Conservation (phyloP, 768 basidiomycete genomes). For the Hemileccinum rubropunctum region DNA sequence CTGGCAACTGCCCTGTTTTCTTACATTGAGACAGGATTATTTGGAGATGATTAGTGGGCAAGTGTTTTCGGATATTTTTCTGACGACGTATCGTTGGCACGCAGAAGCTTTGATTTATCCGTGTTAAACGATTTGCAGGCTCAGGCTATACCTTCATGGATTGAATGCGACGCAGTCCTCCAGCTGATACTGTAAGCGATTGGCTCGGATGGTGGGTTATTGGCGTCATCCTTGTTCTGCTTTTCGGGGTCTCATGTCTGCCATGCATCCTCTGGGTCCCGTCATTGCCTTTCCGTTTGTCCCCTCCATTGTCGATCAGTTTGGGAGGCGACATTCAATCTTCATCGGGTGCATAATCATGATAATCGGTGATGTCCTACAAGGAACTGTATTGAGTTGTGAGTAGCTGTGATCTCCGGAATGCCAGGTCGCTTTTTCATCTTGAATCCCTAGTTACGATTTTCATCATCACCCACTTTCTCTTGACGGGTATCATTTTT, state of each 20-base stretch:
- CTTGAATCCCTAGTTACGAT: background rate
- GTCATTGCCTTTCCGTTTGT: background rate
- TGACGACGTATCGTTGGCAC: too few species aligned
- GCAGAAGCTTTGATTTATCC: too few species aligned
- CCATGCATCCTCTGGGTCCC: background rate
- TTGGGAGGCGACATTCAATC: background rate
- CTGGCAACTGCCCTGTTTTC: conserved; percentile 27
- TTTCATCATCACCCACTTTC: background rate
- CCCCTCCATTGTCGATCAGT: background rate
- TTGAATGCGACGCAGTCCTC: conserved; percentile 38
- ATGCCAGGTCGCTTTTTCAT: background rate
- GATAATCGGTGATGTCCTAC: background rate
- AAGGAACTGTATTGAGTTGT: background rate
- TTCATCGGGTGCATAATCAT: background rate
- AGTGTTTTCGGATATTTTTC: background rate
- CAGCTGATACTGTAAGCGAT: background rate
- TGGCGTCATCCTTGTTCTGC: conserved; percentile 49
- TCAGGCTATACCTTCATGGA: conserved; percentile 35
- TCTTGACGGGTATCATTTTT: background rate
- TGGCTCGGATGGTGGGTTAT: conserved; percentile 38
- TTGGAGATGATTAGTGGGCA: background rate
- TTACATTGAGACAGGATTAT: conserved; percentile 44
- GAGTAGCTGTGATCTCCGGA: background rate
- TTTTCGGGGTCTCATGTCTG: conserved; percentile 14
- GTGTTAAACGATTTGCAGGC: too few species aligned